These are phyloP conservation scores for Senna siamea DNA, from an alignment of 306 rosid genomes.

Conservation along the genomic window DNA sequence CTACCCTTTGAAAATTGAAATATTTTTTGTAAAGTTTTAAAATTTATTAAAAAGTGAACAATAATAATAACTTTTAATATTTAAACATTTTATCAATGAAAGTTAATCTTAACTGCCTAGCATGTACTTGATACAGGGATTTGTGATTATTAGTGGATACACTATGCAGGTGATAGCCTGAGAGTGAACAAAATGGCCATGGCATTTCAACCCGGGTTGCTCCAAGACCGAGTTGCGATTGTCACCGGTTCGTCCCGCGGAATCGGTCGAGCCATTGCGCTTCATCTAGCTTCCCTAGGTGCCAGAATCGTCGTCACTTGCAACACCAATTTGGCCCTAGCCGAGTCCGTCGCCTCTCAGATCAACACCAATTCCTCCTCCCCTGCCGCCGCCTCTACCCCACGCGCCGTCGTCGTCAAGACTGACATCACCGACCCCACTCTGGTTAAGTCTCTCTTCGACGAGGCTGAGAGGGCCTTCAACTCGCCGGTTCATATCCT, in stretches of 20 bases:
- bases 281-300: conserved; percentile 57
- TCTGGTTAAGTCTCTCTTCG: conserved; percentile 57
- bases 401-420: conserved; percentile 44
- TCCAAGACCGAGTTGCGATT: conserved; percentile 51
- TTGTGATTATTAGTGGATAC: no score
- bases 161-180: no score
- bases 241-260: conserved; percentile 66
- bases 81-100: no score
- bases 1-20: no score
- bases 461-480: conserved; percentile 49
- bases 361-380: conserved; percentile 36
- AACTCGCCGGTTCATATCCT: conserved; percentile 48
- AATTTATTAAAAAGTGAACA: no score
- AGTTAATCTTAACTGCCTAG: no score
- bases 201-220: conserved; percentile 23
- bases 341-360: conserved; percentile 43
- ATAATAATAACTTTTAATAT: no score
- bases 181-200: not conserved
- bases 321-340: conserved; percentile 48
- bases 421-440: conserved; percentile 57
- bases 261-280: conserved; percentile 55
- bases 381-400: not conserved
- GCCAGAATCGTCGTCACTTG: conserved; percentile 53
- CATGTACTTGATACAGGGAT: no score
- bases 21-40: no score